phyloP scores from a whole-genome alignment of 2,329 filamentous ascomycete genomes.

The Dryadomyces quercus-mongolicae region DNA sequence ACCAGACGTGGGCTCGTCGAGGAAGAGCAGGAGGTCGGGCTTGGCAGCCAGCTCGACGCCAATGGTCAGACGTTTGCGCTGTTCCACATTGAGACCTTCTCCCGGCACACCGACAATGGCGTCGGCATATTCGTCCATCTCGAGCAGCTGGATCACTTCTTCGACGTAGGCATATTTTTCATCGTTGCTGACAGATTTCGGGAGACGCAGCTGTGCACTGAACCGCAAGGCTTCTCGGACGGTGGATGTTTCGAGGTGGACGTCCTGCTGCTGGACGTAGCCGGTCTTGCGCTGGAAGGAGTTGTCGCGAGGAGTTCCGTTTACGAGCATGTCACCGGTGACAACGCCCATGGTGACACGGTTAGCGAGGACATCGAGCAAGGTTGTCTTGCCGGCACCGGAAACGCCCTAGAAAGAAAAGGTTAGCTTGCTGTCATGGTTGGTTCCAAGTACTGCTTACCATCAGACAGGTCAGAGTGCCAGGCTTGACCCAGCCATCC shows the following conservation, averaged over 20 bases:
- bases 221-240: conserved; percentile 83
- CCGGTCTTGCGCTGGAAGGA: conserved; percentile 89
- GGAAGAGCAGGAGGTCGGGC: conserved; percentile 51
- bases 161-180: conserved; percentile 85
- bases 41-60: conserved; percentile 94
- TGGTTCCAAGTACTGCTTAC: too few relatives aligned
- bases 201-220: conserved; percentile 75
- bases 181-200: conserved; percentile 51
- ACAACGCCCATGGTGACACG: conserved; percentile 85
- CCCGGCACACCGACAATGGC: conserved; percentile 84
- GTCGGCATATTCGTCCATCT: conserved; percentile 84
- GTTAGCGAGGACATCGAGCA: conserved; percentile 75
- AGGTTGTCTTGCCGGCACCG: conserved; percentile 87
- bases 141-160: conserved; percentile 79
- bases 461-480: conserved; percentile 82
- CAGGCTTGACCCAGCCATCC: conserved; percentile 88
- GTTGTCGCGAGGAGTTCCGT: conserved; percentile 54
- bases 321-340: conserved; percentile 64
- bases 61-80: conserved; percentile 66
- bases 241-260: conserved; percentile 73
- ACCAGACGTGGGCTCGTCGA: conserved; percentile 49
- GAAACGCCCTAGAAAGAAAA: conserved; percentile 48
- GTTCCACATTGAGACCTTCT: conserved; percentile 56
- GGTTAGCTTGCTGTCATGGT: too few relatives aligned
- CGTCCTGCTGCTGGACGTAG: conserved; percentile 86